Conservation (phyloP, 106 monocot species). For the Dioscorea alata region DNA sequence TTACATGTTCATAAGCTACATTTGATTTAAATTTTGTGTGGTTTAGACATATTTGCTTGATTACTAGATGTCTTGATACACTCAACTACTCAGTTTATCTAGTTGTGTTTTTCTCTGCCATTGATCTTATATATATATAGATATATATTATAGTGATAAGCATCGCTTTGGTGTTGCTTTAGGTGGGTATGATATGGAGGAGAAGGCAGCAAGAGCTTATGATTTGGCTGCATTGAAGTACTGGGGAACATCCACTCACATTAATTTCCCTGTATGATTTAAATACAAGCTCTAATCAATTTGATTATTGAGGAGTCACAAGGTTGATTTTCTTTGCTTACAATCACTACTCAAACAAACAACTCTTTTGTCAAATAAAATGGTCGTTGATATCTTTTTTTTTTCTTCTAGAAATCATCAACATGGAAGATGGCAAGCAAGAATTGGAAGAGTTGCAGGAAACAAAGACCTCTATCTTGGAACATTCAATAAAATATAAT, state of each 20-base stretch:
- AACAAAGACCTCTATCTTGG: conserved; percentile 99
- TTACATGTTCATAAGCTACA: too few species aligned
- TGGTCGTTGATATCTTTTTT: neutral
- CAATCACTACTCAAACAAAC: neutral
- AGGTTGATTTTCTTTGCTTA: conserved; percentile 30
- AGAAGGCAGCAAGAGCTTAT: conserved; percentile 98
- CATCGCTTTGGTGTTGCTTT: too few species aligned
- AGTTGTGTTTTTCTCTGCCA: neutral
- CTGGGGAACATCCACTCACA: conserved; percentile 94
- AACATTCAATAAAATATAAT: conserved; percentile 82
- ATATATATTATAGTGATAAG: too few species aligned
- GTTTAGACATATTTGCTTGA: too few species aligned
- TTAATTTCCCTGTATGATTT: conserved; percentile 77
- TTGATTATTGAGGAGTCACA: conserved; percentile 63
- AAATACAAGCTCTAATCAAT: too few species aligned
- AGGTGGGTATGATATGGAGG: conserved; percentile 97
- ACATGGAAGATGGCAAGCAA: conserved; percentile 98
- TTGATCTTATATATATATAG: too few species aligned
- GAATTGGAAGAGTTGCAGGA: conserved; percentile 92
- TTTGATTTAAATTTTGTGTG: too few species aligned
- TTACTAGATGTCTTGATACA: too few species aligned
- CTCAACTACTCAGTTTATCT: conserved; percentile 67
- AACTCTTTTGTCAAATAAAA: neutral
- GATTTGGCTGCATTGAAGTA: conserved; percentile 97
- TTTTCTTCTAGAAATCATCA: conserved; percentile 83